phyloP scores from a whole-genome alignment of 192 early-diverging fungal species.

The Backusella australiensis region DNA sequence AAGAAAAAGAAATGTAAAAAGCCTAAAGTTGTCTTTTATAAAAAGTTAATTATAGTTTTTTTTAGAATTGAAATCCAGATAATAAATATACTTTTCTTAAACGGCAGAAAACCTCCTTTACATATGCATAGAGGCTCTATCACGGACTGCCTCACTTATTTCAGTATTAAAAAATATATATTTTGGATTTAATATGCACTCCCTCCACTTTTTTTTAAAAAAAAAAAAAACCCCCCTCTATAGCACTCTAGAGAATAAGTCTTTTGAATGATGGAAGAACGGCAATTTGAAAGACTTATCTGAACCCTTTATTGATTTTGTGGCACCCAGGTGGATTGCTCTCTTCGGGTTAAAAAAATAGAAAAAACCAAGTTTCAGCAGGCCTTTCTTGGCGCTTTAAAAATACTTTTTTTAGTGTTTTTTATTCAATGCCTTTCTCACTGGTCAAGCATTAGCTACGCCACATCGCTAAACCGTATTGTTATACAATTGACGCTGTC shows the following conservation, averaged over 20 bases:
- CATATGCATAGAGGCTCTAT: not conserved
- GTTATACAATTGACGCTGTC: not conserved
- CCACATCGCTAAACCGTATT: too few relatives aligned
- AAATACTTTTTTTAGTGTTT: not conserved
- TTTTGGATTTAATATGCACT: not conserved
- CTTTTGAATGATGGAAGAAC: not conserved
- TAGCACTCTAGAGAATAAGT: not conserved
- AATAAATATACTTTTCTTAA: not conserved
- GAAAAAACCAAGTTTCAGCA: not conserved
- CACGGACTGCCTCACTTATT: not conserved
- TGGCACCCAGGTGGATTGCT: not conserved
- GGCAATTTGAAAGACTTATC: not conserved
- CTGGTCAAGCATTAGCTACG: not conserved
- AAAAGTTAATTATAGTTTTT: conserved; percentile 4
- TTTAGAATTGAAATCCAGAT: not conserved
- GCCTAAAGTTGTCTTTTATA: not conserved
- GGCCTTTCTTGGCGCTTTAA: not conserved
- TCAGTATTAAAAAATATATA: not conserved
- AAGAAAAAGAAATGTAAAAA: not conserved
- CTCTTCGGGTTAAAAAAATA: not conserved
- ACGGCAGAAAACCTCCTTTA: not conserved
- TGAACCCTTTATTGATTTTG: not conserved
- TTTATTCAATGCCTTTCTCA: not conserved
- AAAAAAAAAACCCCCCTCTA: not conserved
- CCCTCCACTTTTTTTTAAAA: not conserved